Percentiles rank a stretch among this genome's conserved stretches.
phyloP scores from a whole-genome alignment of 345 rosid genomes.

The Adansonia digitata region DNA sequence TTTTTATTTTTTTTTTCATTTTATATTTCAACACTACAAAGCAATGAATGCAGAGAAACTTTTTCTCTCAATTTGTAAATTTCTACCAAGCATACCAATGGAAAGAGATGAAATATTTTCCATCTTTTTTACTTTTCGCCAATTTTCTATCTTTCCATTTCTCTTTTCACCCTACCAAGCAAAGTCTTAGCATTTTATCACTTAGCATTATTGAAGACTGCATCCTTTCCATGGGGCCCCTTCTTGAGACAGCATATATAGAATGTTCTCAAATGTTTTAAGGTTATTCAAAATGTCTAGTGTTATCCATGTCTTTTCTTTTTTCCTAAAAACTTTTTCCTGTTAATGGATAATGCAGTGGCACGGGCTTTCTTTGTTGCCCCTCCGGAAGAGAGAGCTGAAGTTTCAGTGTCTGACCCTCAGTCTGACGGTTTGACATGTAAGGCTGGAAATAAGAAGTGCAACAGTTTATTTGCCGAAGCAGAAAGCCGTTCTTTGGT shows the following conservation, averaged over 20 bases:
- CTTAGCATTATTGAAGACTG: background rate
- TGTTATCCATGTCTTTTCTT: background rate
- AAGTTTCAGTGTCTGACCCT: conserved; percentile 26
- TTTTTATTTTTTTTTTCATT: background rate
- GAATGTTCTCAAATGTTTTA: background rate
- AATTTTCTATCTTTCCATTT: too few species aligned
- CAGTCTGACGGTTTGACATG: conserved; percentile 41
- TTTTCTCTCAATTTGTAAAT: background rate
- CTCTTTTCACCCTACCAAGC: background rate
- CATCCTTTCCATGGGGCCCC: background rate
- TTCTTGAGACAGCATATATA: background rate
- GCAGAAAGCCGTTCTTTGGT: conserved; percentile 25
- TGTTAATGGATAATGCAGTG: conserved; percentile 25
- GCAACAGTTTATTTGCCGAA: conserved; percentile 38
- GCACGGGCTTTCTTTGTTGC: conserved; percentile 13
- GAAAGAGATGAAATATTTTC: background rate
- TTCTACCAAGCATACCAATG: background rate
- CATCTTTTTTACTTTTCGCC: background rate
- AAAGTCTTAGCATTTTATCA: background rate
- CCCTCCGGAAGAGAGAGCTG: conserved; percentile 30
- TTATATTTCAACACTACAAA: background rate
- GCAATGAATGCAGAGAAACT: background rate
- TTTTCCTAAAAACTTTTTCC: background rate
- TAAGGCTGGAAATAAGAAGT: conserved; percentile 64
- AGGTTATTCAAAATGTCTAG: background rate